Conservation (phyloP, 192 early-diverging fungal species). For the Backusella circina region DNA sequence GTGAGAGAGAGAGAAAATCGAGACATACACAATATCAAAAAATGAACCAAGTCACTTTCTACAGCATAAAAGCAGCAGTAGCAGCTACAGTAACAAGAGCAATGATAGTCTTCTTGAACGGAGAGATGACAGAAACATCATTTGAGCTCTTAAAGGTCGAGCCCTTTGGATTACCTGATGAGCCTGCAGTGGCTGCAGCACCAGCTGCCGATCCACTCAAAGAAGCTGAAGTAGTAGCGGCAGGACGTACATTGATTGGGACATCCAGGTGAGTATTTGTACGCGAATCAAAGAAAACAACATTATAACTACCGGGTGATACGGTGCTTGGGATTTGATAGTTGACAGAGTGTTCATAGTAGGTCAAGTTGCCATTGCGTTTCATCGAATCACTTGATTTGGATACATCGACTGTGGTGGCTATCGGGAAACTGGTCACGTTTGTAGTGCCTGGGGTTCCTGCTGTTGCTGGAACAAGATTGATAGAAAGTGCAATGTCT, state of each 20-base stretch:
- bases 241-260: constrained; percentile 23
- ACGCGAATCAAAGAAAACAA: constrained; percentile 29
- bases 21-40: neutral
- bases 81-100: constrained; percentile 23
- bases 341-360: constrained; percentile 26
- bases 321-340: constrained; percentile 27
- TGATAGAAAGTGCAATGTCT: constrained; percentile 22
- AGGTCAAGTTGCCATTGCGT: constrained; percentile 19
- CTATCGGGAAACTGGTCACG: constrained; percentile 2
- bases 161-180: neutral
- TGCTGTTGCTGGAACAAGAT: neutral
- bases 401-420: constrained; percentile 23
- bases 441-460: constrained; percentile 6
- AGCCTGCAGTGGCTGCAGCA: neutral
- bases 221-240: constrained; percentile 5
- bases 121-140: neutral
- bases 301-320: constrained; percentile 24
- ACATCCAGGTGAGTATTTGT: constrained; percentile 20
- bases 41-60: neutral
- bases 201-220: neutral
- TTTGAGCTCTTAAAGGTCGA: constrained; percentile 13
- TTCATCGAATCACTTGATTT: constrained; percentile 2
- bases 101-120: constrained; percentile 9
- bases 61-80: constrained; percentile 20
- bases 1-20: too few species aligned